Conservation (phyloP, 116 monocot species). For the Thalassia testudinum region DNA sequence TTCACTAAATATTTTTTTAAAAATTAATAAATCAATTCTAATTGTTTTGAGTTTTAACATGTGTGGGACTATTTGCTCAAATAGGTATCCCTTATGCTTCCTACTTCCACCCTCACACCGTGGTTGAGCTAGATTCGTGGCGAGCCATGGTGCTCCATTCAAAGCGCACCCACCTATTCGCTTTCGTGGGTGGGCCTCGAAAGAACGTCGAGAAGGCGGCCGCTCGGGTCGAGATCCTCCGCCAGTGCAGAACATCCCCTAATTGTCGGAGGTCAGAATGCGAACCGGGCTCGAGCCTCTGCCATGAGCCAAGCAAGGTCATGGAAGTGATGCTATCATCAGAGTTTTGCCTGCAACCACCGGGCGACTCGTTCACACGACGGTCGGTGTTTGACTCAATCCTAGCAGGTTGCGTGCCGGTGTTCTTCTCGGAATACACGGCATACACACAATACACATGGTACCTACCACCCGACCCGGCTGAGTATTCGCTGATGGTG, state of each 20-base stretch:
- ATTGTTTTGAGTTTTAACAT: no score
- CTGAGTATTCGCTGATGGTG: conserved; percentile 46
- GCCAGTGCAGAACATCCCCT: no score
- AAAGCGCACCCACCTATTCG: conserved; percentile 31
- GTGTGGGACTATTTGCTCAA: no score
- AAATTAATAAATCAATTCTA: no score
- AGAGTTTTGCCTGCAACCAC: conserved; percentile 63
- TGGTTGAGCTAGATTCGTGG: conserved; percentile 25
- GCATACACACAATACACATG: conserved; percentile 62
- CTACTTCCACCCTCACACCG: conserved; percentile 47
- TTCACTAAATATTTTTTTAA: no score
- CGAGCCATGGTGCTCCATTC: conserved; percentile 14
- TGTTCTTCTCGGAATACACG: conserved; percentile 68
- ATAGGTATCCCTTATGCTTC: no score
- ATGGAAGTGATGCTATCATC: conserved; percentile 26
- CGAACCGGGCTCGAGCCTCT: conserved; percentile 12
- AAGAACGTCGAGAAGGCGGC: conserved; percentile 25
- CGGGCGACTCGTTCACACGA: no score
- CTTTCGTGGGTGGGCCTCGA: conserved; percentile 44
- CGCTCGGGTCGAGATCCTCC: conserved; percentile 10
- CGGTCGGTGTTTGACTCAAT: conserved; percentile 61
- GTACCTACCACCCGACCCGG: conserved; percentile 18
- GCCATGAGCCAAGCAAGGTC: conserved; percentile 36
- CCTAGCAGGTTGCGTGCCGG: conserved; percentile 59
- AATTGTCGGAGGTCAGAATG: conserved; percentile 30